phyloP scores from a whole-genome alignment of 2,329 filamentous ascomycete species.

The Colletotrichum sojae region DNA sequence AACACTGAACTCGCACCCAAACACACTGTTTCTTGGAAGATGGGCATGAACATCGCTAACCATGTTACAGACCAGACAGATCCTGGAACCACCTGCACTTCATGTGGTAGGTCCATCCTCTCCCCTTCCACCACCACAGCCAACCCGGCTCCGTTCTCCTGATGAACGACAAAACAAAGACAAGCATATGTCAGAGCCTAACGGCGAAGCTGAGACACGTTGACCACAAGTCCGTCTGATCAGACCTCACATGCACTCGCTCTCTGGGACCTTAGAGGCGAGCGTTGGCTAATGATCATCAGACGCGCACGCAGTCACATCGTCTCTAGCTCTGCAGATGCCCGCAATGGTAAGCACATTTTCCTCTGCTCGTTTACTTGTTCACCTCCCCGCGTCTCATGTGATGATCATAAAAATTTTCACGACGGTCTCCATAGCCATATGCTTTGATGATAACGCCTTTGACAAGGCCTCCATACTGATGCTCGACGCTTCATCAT shows the following conservation, averaged over 20 bases:
- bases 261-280: conserved; percentile 7
- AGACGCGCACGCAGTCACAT: not conserved
- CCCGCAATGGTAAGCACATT: conserved; percentile 2
- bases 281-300: conserved; percentile 19
- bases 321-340: too few relatives aligned
- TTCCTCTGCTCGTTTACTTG: too few relatives aligned
- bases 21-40: conserved; percentile 3
- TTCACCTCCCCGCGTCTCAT: conserved; percentile 19
- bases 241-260: conserved; percentile 30
- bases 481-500: conserved; percentile 35
- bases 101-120: conserved; percentile 25
- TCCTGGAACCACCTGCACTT: not conserved
- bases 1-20: conserved; percentile 56
- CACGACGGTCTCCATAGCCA: conserved; percentile 44
- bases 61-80: conserved; percentile 23
- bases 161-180: conserved; percentile 44
- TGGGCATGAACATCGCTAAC: conserved; percentile 35
- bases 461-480: conserved; percentile 43
- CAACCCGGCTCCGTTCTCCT: conserved; percentile 36
- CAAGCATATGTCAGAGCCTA: conserved; percentile 46
- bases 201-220: conserved; percentile 43
- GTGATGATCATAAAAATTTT: conserved; percentile 43
- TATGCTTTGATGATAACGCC: conserved; percentile 44
- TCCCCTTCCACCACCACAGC: not conserved
- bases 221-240: conserved; percentile 41